These are phyloP conservation scores for Mucor mucedo DNA, from an alignment of 371 early-diverging fungal species.

Conservation along the genomic window DNA sequence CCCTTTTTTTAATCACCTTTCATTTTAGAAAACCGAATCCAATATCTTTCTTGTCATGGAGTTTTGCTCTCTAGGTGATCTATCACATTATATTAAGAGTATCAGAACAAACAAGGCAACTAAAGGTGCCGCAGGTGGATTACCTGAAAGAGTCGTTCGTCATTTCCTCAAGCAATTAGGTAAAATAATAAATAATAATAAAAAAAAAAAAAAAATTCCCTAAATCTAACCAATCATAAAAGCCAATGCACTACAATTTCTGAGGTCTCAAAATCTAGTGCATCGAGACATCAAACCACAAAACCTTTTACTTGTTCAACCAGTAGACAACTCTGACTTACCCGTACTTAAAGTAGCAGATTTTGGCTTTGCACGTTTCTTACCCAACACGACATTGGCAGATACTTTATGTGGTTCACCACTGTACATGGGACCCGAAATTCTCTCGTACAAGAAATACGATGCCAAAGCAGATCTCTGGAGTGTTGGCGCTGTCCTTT, in stretches of 20 bases:
- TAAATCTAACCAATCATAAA: not conserved
- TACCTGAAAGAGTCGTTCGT: slow-evolving; percentile 77
- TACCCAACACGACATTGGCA: slow-evolving; percentile 83
- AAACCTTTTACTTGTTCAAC: slow-evolving; percentile 74
- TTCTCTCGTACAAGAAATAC: slow-evolving; percentile 89
- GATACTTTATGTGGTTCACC: slow-evolving; percentile 96
- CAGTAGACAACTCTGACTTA: slow-evolving; percentile 47
- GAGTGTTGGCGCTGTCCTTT: slow-evolving; percentile 95
- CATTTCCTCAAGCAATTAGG: slow-evolving; percentile 88
- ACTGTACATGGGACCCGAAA: slow-evolving; percentile 97
- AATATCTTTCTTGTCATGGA: slow-evolving; percentile 96
- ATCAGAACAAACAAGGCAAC: slow-evolving; percentile 54
- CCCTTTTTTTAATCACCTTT: not conserved
- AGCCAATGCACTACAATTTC: slow-evolving; percentile 85
- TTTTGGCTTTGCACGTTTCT: slow-evolving; percentile 94
- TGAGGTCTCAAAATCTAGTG: slow-evolving; percentile 84
- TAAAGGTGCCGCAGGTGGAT: slow-evolving; percentile 66
- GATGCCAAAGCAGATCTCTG: slow-evolving; percentile 96
- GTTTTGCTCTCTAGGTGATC: slow-evolving; percentile 90
- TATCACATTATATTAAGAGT: slow-evolving; percentile 86
- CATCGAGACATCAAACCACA: slow-evolving; percentile 98
- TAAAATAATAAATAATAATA: slow-evolving; percentile 34
- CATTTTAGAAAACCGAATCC: slow-evolving; percentile 76
- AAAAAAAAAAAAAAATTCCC: slow-evolving; percentile 4
- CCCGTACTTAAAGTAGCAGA: slow-evolving; percentile 92